phyloP scores from a whole-genome alignment of 768 basidiomycete genomes.

The Boletellus ananas region DNA sequence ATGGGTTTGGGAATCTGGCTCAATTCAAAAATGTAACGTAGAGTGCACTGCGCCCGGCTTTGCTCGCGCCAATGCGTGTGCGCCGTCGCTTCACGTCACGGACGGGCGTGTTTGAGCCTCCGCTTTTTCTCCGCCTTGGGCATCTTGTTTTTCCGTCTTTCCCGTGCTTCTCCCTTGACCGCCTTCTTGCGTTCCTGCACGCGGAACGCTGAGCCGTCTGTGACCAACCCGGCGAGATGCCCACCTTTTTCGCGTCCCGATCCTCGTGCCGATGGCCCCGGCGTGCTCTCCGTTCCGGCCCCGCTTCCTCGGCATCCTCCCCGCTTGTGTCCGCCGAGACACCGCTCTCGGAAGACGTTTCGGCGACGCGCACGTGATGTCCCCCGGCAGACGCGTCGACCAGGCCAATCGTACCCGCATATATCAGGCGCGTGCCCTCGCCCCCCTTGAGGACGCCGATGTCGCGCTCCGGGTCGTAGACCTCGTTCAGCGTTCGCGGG shows the following conservation, averaged over 20 bases:
- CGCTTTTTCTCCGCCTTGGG: conserved; percentile 94
- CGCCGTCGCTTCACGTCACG: conserved; percentile 14
- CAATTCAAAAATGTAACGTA: conserved; percentile 4
- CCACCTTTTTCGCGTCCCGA: conserved; percentile 83
- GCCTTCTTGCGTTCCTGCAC: conserved; percentile 87
- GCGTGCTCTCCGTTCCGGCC: conserved; percentile 50
- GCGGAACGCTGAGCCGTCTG: conserved; percentile 8
- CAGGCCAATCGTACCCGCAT: conserved; percentile 82
- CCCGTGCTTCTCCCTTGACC: conserved; percentile 80
- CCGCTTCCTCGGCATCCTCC: conserved; percentile 29
- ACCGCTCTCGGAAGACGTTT: conserved; percentile 21
- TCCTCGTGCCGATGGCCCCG: conserved; percentile 93
- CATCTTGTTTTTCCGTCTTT: conserved; percentile 89
- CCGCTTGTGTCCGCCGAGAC: conserved; percentile 28
- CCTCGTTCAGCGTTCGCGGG: conserved; percentile 86
- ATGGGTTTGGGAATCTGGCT: conserved; percentile 4
- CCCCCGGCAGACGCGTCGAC: conserved; percentile 38
- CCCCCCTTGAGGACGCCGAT: conserved; percentile 71
- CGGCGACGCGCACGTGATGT: conserved; percentile 19
- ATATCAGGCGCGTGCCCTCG: conserved; percentile 73
- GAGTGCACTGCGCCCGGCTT: no score
- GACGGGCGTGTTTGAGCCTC: conserved; percentile 54
- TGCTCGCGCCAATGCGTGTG: background rate
- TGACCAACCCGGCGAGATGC: conserved; percentile 3
- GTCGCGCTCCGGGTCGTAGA: conserved; percentile 93